Conservation (phyloP, 202 grass and related monocot species). For the Miscanthus sacchariflorus region DNA sequence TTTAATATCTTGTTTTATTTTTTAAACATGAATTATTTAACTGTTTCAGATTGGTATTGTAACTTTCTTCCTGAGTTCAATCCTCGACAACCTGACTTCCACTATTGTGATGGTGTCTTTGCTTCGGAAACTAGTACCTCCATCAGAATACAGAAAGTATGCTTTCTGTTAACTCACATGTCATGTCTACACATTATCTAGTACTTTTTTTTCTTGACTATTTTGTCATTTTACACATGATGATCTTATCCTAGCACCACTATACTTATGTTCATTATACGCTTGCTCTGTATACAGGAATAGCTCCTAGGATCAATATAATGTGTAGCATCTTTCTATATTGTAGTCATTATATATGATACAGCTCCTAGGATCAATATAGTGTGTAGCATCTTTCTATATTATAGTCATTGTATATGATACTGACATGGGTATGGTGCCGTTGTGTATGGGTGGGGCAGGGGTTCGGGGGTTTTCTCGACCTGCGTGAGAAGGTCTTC, state of each 20-base stretch:
- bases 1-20: constrained; percentile 20
- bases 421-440: too few relatives aligned
- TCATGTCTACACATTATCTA: constrained; percentile 33
- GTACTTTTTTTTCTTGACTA: neutral
- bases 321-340: neutral
- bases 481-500: too few relatives aligned
- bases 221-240: neutral
- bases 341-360: neutral
- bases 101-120: constrained; percentile 98
- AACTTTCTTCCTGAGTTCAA: constrained; percentile 90
- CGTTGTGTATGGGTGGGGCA: too few relatives aligned
- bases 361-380: neutral
- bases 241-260: constrained; percentile 10
- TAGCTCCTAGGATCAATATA: constrained; percentile 12
- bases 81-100: constrained; percentile 96
- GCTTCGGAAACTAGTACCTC: constrained; percentile 86
- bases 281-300: neutral
- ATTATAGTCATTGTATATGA: neutral
- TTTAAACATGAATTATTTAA: constrained; percentile 15
- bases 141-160: constrained; percentile 97
- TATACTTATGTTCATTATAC: constrained; percentile 2
- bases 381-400: neutral
- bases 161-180: constrained; percentile 45
- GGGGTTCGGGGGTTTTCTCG: too few relatives aligned
- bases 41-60: constrained; percentile 91